phyloP scores from a whole-genome alignment of 108 stramenopile genomes.

The Stephanodiscus triporus region DNA sequence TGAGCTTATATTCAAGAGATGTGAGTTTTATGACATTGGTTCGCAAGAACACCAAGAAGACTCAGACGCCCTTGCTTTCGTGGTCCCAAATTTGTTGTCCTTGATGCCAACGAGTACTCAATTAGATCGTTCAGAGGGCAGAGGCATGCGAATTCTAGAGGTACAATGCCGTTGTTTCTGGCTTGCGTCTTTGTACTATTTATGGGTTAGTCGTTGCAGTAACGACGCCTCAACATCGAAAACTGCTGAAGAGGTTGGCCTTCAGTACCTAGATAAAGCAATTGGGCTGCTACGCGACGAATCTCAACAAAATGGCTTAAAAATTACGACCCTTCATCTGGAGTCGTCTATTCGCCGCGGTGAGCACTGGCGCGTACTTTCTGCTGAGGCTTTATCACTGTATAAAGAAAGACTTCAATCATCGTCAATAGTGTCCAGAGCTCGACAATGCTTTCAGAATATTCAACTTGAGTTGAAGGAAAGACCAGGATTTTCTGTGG shows the following conservation, averaged over 20 bases:
- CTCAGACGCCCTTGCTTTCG: conserved; percentile 44
- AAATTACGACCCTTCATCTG: conserved; percentile 71
- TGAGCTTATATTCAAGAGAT: conserved; percentile 70
- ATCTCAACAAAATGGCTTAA: neutral
- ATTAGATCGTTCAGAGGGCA: neutral
- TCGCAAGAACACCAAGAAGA: conserved; percentile 59
- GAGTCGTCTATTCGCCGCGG: conserved; percentile 64
- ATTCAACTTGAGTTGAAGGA: conserved; percentile 22
- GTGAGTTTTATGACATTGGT: conserved; percentile 50
- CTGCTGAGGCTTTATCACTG: conserved; percentile 46
- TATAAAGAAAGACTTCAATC: conserved; percentile 70
- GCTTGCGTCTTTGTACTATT: conserved; percentile 66
- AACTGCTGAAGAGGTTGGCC: conserved; percentile 60
- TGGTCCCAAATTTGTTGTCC: conserved; percentile 61
- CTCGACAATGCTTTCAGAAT: conserved; percentile 62
- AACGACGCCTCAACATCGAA: conserved; percentile 50
- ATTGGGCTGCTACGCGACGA: conserved; percentile 38
- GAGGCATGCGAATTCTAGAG: conserved; percentile 17
- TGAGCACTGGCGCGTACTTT: conserved; percentile 69
- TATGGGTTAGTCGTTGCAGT: conserved; percentile 67
- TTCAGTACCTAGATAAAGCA: conserved; percentile 57
- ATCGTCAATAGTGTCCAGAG: conserved; percentile 70
- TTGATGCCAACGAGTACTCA: conserved; percentile 29
- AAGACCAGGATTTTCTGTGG: conserved; percentile 1
- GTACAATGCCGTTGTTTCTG: conserved; percentile 66